Evolutionary conservation across 345 rosid species (phyloP).

Genomic region (Corchorus olitorius): DNA sequence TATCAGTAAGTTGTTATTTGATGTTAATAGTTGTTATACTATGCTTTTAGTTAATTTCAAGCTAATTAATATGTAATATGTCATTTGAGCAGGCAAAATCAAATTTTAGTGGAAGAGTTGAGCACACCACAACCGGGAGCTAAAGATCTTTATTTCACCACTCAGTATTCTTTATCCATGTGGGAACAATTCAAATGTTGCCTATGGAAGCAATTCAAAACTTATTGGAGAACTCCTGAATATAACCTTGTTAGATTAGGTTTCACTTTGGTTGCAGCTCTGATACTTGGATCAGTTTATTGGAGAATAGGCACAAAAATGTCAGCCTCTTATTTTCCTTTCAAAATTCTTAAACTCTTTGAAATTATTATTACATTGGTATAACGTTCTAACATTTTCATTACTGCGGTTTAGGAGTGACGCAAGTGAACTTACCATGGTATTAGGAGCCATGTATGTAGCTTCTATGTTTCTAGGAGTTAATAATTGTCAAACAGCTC

Average conservation of each 20-base stretch:
- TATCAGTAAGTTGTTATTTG: conserved; percentile 35
- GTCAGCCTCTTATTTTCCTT: conserved; percentile 19
- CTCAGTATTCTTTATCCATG: conserved; percentile 46
- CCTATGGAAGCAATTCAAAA: no score
- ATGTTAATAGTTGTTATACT: conserved; percentile 50
- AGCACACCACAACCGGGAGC: conserved; percentile 50
- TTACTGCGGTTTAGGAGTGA: conserved; percentile 35
- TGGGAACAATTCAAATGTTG: conserved; percentile 45
- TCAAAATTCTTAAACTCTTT: background rate
- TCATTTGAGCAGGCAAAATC: conserved; percentile 45
- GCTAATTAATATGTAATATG: background rate
- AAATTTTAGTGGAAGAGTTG: conserved; percentile 50
- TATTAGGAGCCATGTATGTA: conserved; percentile 71
- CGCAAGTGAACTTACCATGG: conserved; percentile 46
- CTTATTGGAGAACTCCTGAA: no score
- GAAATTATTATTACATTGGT: no score
- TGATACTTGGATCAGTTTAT: conserved; percentile 57
- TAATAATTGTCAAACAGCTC: conserved; percentile 64
- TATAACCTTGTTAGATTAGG: conserved; percentile 54
- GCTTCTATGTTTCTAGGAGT: conserved; percentile 58
- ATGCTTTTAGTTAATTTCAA: conserved; percentile 10
- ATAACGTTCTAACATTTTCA: no score
- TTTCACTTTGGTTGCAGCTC: conserved; percentile 50
- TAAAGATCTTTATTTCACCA: conserved; percentile 45
- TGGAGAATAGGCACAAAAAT: conserved; percentile 60